Evolutionary conservation across 75 land plant genomes (phyloP), one percentile per base, ranked within the genome.

Genomic region (Sequoia sempervirens): DNA sequence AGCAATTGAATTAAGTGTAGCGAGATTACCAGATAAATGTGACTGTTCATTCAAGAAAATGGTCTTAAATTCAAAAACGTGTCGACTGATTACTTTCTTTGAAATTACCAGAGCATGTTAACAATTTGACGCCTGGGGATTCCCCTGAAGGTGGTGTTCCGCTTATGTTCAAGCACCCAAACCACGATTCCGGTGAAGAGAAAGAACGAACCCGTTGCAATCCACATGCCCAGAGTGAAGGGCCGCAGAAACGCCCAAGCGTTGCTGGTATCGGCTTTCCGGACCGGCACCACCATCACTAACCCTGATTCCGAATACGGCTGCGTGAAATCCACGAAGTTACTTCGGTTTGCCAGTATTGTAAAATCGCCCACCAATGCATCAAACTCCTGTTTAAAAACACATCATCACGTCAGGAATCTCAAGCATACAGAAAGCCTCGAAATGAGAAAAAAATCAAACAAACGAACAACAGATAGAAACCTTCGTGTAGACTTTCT

Each of bases 361-460:
- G 94, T 89, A 15, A 91, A 79, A 86, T 95, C 97, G 8, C 94
- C 97, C 38, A 93, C 92, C 1, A 86, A 90, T 52, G 93, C 95
- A 80, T 95, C 97, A 80, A 75, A 90, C 1, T 81, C 86, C 93
- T 93, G 87, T n/a, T 75, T 54, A 64, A 80, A 11, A 18, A 26
- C 10, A 68, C 13, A 17, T 64, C 17, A 34, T 28, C 30, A 41
- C 5, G 14, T 66, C 28, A 54, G 61, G 52, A 50, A 50, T 50
- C 20, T 3, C 61, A 5, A 18, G 61, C 5, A 0, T 37, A 69
- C 43, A 1, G 18, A 45, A 30, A 43, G 1, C 45, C 13, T 28
- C 82, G 68, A 84, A 4, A 17, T 52, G 26, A n/a, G 41, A 58
- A 40, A 10, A 61, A 47, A 13, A 43, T 2, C 13, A 76, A 80